Base-by-base conservation (phyloP, 2,329 filamentous ascomycete genomes). In the Diaporthe australafricana region DNA sequence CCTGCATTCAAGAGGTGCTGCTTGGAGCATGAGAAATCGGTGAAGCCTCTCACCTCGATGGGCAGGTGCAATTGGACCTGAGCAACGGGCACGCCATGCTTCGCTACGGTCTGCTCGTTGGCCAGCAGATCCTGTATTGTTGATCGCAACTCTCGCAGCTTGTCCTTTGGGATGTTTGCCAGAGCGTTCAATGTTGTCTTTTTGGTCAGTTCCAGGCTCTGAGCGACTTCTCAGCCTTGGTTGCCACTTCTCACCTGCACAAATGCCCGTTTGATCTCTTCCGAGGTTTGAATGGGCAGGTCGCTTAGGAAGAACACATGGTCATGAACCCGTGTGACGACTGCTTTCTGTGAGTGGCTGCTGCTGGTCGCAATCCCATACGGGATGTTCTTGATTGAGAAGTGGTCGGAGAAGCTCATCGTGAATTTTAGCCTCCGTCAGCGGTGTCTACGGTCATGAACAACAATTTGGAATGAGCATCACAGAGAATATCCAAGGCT, bases 1-100 rank as follows among this genome's bases (percentile, higher is more conserved):
- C 82, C 80, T 22, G 84, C 87, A 56, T 90, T 90, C 60, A 84
- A 81, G 35, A 86, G 83, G 73, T 90, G 88, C 55, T 88, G 84
- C 11, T 84, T 80, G 0, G 85, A 87, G 70, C 86, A 88, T 2
- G 85, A 88, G 78, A 89, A 90, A 77, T 91, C 90, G 55, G 79
- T 87, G 76, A 90, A 92, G 45, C 88, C 89, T 5, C 83, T 83
- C 22, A 90, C 85, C 3, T 81, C 78, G 47, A 92, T 79, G 0
- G 90, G 90, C 0, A 91, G 76, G 75, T 91, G 86, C 74, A 89
- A 79, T 79, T 22, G 86, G 84, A 40, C 82, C 77, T 48, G 45
- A 2, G 79, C 74, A 20, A 89, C 70, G 11, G 78, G 75, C 35
- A 78, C 76, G 53, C 77, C 77, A 20, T 75, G 68, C 16, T 77